These are phyloP conservation scores for Brassica incana DNA, from an alignment of 345 rosid species.

Conservation along the genomic window DNA sequence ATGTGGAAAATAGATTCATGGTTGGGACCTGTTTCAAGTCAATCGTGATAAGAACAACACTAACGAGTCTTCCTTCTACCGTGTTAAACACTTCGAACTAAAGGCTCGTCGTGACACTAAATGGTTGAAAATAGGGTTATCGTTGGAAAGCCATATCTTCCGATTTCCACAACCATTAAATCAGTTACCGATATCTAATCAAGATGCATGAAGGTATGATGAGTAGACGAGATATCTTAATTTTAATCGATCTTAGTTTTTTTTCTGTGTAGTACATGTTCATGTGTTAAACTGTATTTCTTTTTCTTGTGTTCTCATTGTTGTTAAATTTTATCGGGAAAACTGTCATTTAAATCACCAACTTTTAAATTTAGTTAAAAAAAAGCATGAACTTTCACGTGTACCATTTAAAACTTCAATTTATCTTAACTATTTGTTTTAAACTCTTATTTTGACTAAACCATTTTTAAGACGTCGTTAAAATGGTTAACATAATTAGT, in stretches of 20 bases:
- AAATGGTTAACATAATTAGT: too few relatives aligned
- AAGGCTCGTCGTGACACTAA: neutral
- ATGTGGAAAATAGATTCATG: neutral
- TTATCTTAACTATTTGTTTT: too few relatives aligned
- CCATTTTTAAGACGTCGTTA: too few relatives aligned
- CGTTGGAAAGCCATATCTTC: neutral
- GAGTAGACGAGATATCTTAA: neutral
- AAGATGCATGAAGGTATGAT: neutral
- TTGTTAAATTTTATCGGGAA: neutral
- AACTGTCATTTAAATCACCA: too few relatives aligned
- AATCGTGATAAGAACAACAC: slow-evolving; percentile 16
- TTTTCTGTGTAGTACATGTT: slow-evolving; percentile 1
- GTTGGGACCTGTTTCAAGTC: neutral
- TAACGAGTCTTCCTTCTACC: neutral
- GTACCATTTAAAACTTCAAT: too few relatives aligned
- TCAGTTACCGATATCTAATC: neutral
- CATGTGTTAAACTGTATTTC: neutral
- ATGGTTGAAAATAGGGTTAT: too few relatives aligned
- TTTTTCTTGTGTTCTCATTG: neutral
- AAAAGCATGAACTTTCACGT: too few relatives aligned
- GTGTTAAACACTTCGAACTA: slow-evolving; percentile 6
- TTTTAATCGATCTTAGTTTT: neutral
- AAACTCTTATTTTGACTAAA: too few relatives aligned
- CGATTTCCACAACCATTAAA: neutral
- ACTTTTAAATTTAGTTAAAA: too few relatives aligned